These are phyloP conservation scores for Candida berthetii DNA, from an alignment of 805 yeast species.

Conservation along the genomic window DNA sequence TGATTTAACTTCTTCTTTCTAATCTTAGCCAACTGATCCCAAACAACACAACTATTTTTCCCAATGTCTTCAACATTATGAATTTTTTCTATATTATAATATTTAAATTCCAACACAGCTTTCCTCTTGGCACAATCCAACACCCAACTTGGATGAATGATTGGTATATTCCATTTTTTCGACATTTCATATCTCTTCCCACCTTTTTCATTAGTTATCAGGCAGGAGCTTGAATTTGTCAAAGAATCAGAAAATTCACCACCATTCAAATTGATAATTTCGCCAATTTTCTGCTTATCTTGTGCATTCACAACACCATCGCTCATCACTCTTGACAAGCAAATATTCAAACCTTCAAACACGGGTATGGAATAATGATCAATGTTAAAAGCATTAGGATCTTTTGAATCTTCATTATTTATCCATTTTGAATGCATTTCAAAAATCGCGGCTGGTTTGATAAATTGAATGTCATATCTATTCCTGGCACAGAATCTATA, in stretches of 20 bases:
- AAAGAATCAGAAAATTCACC: conserved; percentile 48
- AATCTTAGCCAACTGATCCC: conserved; percentile 14
- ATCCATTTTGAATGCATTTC: conserved; percentile 46
- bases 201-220: conserved; percentile 41
- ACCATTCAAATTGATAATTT: conserved; percentile 34
- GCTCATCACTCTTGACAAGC: conserved; percentile 27
- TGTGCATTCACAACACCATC: conserved; percentile 17
- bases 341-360: conserved; percentile 34
- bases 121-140: conserved; percentile 29
- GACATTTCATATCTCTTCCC: conserved; percentile 51
- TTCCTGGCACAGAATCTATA: conserved; percentile 42
- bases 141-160: conserved; percentile 37
- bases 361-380: conserved; percentile 29
- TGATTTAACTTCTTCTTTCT: conserved; percentile 7
- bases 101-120: conserved; percentile 26
- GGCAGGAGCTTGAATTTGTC: conserved; percentile 33
- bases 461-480: conserved; percentile 51
- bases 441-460: conserved; percentile 40
- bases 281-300: conserved; percentile 25
- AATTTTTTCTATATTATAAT: conserved; percentile 21
- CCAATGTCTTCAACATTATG: conserved; percentile 17
- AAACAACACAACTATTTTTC: conserved; percentile 21
- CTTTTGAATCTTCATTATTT: conserved; percentile 36
- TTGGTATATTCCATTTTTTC: conserved; percentile 30
- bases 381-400: conserved; percentile 13